A percentile compares a stretch with the other conserved stretches of the same genome.
phyloP scores from a whole-genome alignment of 2,329 filamentous ascomycete genomes.

The Orbilia javanica region DNA sequence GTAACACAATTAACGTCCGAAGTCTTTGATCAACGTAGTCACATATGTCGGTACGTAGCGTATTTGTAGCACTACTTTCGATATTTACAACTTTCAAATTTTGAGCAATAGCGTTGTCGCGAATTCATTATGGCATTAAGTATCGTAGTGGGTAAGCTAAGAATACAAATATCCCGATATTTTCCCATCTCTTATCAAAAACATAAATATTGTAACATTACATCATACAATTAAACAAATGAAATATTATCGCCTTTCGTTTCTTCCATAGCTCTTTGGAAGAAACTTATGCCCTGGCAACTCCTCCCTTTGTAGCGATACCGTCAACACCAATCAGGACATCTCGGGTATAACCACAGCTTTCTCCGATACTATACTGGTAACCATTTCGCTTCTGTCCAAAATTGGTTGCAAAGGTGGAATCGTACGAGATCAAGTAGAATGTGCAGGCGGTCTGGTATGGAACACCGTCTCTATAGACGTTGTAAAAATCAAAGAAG shows the following conservation, averaged over 20 bases:
- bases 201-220: neutral
- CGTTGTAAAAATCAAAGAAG: conserved; percentile 41
- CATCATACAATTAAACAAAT: neutral
- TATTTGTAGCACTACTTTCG: neutral
- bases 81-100: too few relatives aligned
- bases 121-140: neutral
- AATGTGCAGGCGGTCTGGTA: conserved; percentile 31
- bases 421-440: conserved; percentile 12
- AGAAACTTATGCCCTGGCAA: neutral
- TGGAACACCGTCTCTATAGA: conserved; percentile 19
- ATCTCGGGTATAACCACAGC: conserved; percentile 25
- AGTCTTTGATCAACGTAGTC: too few relatives aligned
- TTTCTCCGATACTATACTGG: conserved; percentile 25
- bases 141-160: neutral
- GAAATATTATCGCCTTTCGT: neutral
- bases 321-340: conserved; percentile 5
- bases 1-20: neutral
- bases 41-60: neutral
- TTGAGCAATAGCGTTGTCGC: neutral
- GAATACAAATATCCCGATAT: neutral
- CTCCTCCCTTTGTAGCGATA: conserved; percentile 8
- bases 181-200: neutral
- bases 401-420: conserved; percentile 20
- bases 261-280: neutral
- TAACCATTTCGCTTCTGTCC: conserved; percentile 18